Evolutionary conservation across 106 monocot genomes (phyloP).

Genomic region (Allium fistulosum): DNA sequence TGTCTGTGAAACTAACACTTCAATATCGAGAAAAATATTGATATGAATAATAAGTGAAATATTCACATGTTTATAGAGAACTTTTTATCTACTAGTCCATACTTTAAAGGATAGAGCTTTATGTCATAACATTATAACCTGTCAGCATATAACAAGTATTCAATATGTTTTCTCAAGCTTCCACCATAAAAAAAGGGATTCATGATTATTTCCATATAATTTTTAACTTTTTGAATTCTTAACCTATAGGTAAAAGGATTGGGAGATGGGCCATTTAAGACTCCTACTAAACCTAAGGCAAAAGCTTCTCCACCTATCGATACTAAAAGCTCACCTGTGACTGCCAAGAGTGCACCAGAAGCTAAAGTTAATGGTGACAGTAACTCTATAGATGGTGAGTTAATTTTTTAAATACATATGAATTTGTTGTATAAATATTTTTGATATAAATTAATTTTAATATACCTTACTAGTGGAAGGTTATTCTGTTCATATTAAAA

Average conservation of each 20-base stretch:
- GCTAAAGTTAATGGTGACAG: slow-evolving; percentile 16
- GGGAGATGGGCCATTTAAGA: slow-evolving; percentile 9
- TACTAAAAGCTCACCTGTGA: slow-evolving; percentile 13
- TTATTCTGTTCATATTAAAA: slow-evolving; percentile 54
- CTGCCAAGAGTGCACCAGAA: slow-evolving; percentile 16
- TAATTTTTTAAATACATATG: not conserved
- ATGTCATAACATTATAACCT: no score
- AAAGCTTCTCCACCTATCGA: not conserved
- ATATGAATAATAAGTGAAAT: no score
- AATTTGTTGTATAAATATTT: not conserved
- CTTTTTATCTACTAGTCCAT: no score
- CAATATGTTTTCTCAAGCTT: not conserved
- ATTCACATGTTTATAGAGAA: no score
- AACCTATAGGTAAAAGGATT: slow-evolving; percentile 32
- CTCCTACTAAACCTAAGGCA: slow-evolving; percentile 8
- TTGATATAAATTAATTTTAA: not conserved
- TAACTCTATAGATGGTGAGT: slow-evolving; percentile 38
- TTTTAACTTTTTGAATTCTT: not conserved
- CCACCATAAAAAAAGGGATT: not conserved
- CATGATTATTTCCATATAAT: not conserved
- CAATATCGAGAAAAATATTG: not conserved
- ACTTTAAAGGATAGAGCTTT: no score
- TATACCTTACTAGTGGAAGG: slow-evolving; percentile 34
- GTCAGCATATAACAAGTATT: not conserved
- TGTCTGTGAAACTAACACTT: not conserved